Evolutionary conservation across 306 rosid species (phyloP).

Genomic region (Vigna nakashimae): DNA sequence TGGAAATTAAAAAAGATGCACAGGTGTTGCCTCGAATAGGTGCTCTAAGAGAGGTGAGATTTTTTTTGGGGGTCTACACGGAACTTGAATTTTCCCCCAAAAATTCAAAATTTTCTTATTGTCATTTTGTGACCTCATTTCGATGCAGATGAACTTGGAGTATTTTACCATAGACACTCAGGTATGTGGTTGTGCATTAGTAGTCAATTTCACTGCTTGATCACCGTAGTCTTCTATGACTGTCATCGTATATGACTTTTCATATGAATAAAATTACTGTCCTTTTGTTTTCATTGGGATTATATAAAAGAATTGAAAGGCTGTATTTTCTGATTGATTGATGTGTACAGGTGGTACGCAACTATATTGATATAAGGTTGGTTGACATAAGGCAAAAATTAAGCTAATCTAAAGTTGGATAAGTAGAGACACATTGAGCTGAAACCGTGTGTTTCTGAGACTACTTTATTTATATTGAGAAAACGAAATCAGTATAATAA

Average conservation of each 20-base stretch:
- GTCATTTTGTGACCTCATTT: slow-evolving; percentile 34
- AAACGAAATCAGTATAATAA: no score
- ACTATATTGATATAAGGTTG: neutral
- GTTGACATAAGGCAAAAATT: no score
- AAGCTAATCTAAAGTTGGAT: no score
- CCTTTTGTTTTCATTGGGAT: slow-evolving; percentile 3
- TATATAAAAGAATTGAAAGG: neutral
- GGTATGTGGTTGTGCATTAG: slow-evolving; percentile 60
- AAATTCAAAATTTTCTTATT: slow-evolving; percentile 34
- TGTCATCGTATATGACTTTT: slow-evolving; percentile 1
- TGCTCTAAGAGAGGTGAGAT: slow-evolving; percentile 85
- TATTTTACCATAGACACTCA: slow-evolving; percentile 91
- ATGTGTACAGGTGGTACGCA: neutral
- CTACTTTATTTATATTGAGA: no score
- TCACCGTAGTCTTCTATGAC: neutral
- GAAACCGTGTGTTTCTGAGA: no score
- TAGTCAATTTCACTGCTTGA: slow-evolving; percentile 34
- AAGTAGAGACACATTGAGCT: no score
- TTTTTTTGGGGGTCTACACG: slow-evolving; percentile 31
- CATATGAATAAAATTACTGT: slow-evolving; percentile 25
- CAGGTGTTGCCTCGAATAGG: slow-evolving; percentile 85
- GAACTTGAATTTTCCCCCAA: slow-evolving; percentile 35
- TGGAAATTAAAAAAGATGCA: slow-evolving; percentile 72
- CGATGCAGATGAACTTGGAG: slow-evolving; percentile 95
- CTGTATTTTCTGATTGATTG: neutral